Conservation (phyloP, 2,329 filamentous ascomycete genomes). For the Neopestalotiopsis rosae region DNA sequence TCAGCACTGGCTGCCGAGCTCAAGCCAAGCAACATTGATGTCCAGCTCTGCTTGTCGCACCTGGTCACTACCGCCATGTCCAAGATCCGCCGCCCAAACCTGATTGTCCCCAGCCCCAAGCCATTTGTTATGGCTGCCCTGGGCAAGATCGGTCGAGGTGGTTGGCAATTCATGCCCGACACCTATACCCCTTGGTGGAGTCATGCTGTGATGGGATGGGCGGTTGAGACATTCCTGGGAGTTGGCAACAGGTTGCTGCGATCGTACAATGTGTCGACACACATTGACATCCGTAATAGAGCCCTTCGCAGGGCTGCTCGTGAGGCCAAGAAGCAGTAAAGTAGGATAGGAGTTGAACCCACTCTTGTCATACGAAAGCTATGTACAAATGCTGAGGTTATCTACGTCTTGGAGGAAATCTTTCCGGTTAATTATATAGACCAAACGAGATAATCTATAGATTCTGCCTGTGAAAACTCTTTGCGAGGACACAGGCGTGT, state of each 20-base stretch:
- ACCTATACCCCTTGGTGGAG: constrained; percentile 94
- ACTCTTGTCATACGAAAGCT: not conserved
- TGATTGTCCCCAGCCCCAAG: constrained; percentile 80
- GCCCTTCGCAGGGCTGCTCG: constrained; percentile 85
- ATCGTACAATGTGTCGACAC: constrained; percentile 68
- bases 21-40: constrained; percentile 78
- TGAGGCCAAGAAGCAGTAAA: constrained; percentile 71
- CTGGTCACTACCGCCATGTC: constrained; percentile 96
- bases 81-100: constrained; percentile 83
- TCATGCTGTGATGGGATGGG: constrained; percentile 88
- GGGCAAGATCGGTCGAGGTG: constrained; percentile 80
- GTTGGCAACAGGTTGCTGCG: constrained; percentile 53
- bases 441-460: too few relatives aligned
- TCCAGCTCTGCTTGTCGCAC: constrained; percentile 91
- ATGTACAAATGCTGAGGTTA: not conserved
- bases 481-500: too few relatives aligned
- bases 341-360: not conserved
- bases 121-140: constrained; percentile 81
- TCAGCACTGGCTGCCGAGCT: constrained; percentile 84
- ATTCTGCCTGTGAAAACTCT: too few relatives aligned
- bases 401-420: not conserved
- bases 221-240: constrained; percentile 65
- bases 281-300: constrained; percentile 80
- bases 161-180: constrained; percentile 78
- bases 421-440: too few relatives aligned